A percentile compares a stretch with the other conserved stretches of the same genome.
These are phyloP conservation scores for Rhizophagus clarus DNA, from an alignment of 192 early-diverging fungal genomes.

Conservation along the genomic window DNA sequence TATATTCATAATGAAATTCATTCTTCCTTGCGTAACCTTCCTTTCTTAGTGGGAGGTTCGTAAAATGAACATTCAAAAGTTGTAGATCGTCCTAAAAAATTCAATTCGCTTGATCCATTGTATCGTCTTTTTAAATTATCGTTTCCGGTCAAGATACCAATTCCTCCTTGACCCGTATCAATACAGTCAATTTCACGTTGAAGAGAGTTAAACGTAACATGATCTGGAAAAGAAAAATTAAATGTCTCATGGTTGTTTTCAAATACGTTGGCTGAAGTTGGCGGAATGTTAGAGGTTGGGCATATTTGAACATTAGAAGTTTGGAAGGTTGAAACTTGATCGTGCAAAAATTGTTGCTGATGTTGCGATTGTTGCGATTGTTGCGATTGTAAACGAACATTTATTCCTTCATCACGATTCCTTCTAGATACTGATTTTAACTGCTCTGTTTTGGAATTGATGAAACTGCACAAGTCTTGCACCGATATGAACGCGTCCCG, in stretches of 20 bases:
- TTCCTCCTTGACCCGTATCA: constrained; percentile 23
- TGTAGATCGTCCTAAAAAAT: constrained; percentile 9
- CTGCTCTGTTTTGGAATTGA: constrained; percentile 14
- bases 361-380: background rate
- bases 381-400: background rate
- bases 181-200: constrained; percentile 29
- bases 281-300: background rate
- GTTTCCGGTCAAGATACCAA: constrained; percentile 13
- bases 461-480: constrained; percentile 10
- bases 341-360: background rate
- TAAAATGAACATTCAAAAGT: background rate
- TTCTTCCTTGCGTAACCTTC: constrained; percentile 16
- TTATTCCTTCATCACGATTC: background rate
- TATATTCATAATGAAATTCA: background rate
- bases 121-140: constrained; percentile 18
- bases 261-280: background rate
- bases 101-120: background rate
- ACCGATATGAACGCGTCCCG: background rate
- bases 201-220: background rate
- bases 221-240: constrained; percentile 10
- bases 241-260: constrained; percentile 3
- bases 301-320: background rate
- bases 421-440: background rate
- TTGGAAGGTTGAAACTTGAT: background rate
- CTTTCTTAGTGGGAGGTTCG: constrained; percentile 6